Conservation (phyloP, 345 rosid genomes). For the Anastatica hierochuntica region DNA sequence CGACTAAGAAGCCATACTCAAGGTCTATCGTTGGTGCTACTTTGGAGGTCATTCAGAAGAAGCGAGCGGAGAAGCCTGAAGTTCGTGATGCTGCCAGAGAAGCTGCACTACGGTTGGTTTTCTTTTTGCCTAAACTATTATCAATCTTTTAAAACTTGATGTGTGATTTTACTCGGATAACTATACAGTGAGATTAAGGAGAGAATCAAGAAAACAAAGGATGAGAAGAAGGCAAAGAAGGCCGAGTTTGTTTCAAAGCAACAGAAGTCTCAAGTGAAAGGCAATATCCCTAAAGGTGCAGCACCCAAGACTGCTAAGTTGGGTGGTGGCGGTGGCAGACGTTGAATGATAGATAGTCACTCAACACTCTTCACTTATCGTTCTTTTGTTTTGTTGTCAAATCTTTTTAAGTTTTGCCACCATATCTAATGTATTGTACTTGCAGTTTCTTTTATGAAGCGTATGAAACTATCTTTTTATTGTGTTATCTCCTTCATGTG, state of each 20-base stretch:
- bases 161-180: not conserved
- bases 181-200: slow-evolving; percentile 62
- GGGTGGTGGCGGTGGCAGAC: slow-evolving; percentile 81
- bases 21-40: slow-evolving; percentile 70
- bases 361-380: not conserved
- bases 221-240: slow-evolving; percentile 81
- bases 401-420: slow-evolving; percentile 7
- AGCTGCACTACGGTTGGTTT: slow-evolving; percentile 50
- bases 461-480: slow-evolving; percentile 3
- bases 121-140: not conserved
- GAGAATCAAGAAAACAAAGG: slow-evolving; percentile 75
- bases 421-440: slow-evolving; percentile 13
- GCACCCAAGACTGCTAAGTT: slow-evolving; percentile 51
- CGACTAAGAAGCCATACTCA: slow-evolving; percentile 67
- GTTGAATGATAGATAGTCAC: slow-evolving; percentile 28
- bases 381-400: not conserved
- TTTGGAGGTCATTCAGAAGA: slow-evolving; percentile 65
- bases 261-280: slow-evolving; percentile 44
- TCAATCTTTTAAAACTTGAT: not conserved
- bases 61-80: slow-evolving; percentile 67
- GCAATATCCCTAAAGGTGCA: slow-evolving; percentile 35
- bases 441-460: not conserved
- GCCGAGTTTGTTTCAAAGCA: slow-evolving; percentile 49
- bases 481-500: not conserved
- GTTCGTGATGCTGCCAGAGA: slow-evolving; percentile 75